Conservation (phyloP, 2,329 filamentous ascomycete genomes). For the Beauveria pseudobassiana region DNA sequence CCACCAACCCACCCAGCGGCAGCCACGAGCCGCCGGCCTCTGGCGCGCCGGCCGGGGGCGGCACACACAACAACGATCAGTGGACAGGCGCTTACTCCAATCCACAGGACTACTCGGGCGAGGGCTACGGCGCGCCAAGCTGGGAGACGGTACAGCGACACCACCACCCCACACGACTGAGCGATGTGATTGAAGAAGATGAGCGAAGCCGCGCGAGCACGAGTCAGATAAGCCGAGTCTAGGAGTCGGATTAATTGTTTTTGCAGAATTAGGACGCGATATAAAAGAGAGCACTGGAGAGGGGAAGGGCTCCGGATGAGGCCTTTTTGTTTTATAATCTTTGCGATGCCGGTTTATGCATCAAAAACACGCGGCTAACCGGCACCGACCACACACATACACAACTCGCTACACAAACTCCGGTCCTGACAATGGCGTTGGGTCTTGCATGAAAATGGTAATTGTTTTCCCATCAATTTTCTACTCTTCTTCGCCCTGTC, state of each 20-base stretch:
- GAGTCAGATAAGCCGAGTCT: slow-evolving; percentile 48
- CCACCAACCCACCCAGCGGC: slow-evolving; percentile 32
- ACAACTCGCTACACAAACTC: not conserved
- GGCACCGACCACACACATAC: not conserved
- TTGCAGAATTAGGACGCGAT: not conserved
- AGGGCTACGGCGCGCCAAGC: slow-evolving; percentile 57
- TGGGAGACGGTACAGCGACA: slow-evolving; percentile 76
- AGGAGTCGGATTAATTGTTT: slow-evolving; percentile 8
- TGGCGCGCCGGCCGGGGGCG: slow-evolving; percentile 17
- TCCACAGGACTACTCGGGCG: slow-evolving; percentile 56
- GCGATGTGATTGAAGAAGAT: slow-evolving; percentile 81
- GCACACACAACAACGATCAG: slow-evolving; percentile 19
- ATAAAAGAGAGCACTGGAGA: not conserved
- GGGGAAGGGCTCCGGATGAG: not conserved
- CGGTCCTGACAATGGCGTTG: slow-evolving; percentile 1
- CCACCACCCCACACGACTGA: slow-evolving; percentile 80
- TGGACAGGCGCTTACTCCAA: slow-evolving; percentile 36
- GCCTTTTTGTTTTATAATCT: not conserved
- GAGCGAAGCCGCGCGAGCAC: slow-evolving; percentile 70
- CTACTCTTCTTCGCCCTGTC: not conserved
- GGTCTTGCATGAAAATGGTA: not conserved
- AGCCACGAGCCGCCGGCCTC: slow-evolving; percentile 25
- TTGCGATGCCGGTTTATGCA: not conserved
- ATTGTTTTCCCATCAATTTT: not conserved
- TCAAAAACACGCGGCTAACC: not conserved